Evolutionary conservation across 495 filamentous ascomycete species (phyloP).

Genomic region (Aspergillus haitiensis): DNA sequence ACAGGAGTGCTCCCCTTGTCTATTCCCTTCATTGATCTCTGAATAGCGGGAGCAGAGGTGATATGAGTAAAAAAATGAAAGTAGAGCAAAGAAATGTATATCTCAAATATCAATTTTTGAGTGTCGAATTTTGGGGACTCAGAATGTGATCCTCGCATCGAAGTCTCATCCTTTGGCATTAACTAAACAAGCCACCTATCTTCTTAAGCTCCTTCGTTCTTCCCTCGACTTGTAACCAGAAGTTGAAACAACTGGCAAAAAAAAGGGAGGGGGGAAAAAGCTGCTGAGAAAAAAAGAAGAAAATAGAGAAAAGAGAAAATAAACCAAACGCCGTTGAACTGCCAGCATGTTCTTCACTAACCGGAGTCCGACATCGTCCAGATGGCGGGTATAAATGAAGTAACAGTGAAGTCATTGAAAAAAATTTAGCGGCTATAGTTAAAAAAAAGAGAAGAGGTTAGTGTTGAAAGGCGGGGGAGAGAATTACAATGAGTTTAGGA

Average conservation of each 20-base stretch:
- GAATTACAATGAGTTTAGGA: not conserved
- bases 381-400: constrained; percentile 4
- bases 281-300: not conserved
- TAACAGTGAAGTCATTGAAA: constrained; percentile 5
- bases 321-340: constrained; percentile 24
- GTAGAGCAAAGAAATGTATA: too few relatives aligned
- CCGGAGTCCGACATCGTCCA: too few relatives aligned
- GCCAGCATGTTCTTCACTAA: not conserved
- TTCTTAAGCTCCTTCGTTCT: constrained; percentile 6
- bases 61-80: too few relatives aligned
- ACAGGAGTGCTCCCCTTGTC: too few relatives aligned
- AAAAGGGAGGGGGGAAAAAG: not conserved
- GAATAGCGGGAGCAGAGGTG: too few relatives aligned
- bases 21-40: too few relatives aligned
- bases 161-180: not conserved
- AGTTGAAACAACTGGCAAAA: not conserved
- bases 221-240: not conserved
- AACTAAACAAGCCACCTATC: not conserved
- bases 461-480: not conserved
- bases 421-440: constrained; percentile 40
- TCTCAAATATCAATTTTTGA: too few relatives aligned
- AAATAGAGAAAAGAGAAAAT: constrained; percentile 7
- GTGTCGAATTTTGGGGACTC: not conserved
- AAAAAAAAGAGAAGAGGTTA: constrained; percentile 27
- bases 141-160: not conserved